These are phyloP conservation scores for Phytophthora hybrid DNA, from an alignment of 352 stramenopile species.

Conservation along the genomic window DNA sequence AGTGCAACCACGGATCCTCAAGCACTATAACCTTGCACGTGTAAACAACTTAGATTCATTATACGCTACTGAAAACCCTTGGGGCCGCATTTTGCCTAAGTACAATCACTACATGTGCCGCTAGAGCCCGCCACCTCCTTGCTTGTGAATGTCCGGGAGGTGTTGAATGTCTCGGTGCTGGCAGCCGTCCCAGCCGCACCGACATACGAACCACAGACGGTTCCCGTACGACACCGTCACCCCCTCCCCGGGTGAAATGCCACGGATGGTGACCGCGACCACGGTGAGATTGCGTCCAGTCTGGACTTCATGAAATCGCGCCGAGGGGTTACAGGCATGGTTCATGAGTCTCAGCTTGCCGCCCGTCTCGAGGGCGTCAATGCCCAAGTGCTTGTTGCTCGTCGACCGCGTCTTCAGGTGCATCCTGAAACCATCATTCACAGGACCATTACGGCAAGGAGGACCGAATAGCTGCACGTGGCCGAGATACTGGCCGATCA, in stretches of 20 bases:
- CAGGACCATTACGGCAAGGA: not conserved
- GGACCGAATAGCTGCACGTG: not conserved
- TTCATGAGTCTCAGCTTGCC: not conserved
- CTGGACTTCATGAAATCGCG: slow-evolving; percentile 1
- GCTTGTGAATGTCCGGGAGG: not conserved
- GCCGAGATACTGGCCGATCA: slow-evolving; percentile 1
- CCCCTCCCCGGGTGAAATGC: not conserved
- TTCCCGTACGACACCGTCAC: not conserved
- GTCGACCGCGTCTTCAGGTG: not conserved
- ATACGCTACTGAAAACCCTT: no score
- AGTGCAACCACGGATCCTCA: not conserved
- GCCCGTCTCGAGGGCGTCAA: not conserved
- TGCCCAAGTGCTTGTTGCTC: not conserved
- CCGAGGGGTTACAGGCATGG: not conserved
- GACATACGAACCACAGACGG: not conserved
- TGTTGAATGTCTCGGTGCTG: not conserved
- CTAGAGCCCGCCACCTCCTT: not conserved
- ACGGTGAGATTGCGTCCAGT: not conserved
- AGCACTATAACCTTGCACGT: no score
- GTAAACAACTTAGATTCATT: no score
- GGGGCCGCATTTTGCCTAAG: no score
- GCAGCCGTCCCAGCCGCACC: not conserved
- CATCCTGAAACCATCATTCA: not conserved
- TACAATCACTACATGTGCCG: not conserved
- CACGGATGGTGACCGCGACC: not conserved